Base-by-base conservation (phyloP, 108 stramenopile species). In the Nitzschia sp. region DNA sequence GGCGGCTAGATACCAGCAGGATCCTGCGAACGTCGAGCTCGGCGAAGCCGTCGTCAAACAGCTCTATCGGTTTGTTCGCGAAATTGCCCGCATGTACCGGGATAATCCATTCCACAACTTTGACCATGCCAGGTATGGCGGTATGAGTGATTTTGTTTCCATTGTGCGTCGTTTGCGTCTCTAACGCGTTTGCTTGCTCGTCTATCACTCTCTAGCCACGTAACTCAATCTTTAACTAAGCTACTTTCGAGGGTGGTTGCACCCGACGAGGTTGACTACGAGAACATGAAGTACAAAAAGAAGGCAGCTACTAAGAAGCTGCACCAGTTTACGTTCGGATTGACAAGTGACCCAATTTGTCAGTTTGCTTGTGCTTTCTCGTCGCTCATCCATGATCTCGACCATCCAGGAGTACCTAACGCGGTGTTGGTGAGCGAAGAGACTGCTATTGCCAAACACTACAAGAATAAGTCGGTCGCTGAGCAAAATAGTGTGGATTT, bases 351-450 rank as follows among this genome's bases (percentile, higher is more conserved):
- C 26, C 67, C 67, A 17, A 68, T 68, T 35, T 57, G 36, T 1
- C 67, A 68, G 21, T 68, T 68, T 26, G 55, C 54, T 13, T 68
- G 67, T 57, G 56, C 56, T 55, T 57, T 68, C 29, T 46, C 67
- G 15, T 17, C 67, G 33, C 27, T 68, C 35, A 68, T 68, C 26
- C 67, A 68, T 28, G 67, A 65, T 65, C n/a, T 65, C 28, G 64
- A 65, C 32, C 81, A 82, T 36, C 76, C 53, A 21, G 81, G 81
- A 5, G 77, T 82, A 21, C 73, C 73, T 45, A 82, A 82, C 42
- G 72, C 81, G 21, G 64, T 71, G 19, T 45, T 82, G 49, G 77
- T 82, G 55, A 77, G 78, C 32, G 81, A 82, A 47, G 77, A 71
- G 59, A 72, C 77, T 30, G 81, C 70, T 45, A 56, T 82, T 46